Conservation (phyloP, 139 green algal genomes). For the Chlamydomonas asymmetrica region DNA sequence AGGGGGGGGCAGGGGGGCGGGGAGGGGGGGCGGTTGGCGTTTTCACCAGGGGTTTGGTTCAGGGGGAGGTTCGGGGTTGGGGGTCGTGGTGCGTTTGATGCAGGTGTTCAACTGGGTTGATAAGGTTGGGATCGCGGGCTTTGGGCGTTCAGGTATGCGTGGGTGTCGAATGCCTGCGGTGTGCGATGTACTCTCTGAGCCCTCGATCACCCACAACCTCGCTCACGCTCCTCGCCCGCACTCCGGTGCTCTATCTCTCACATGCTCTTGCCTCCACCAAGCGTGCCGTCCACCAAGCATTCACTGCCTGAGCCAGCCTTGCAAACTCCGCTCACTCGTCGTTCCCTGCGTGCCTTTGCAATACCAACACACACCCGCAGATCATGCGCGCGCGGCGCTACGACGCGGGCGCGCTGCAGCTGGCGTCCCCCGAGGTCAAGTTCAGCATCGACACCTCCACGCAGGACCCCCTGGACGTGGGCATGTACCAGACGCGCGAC, state of each 20-base stretch:
- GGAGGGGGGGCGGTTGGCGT: neutral
- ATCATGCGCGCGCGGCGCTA: constrained; percentile 64
- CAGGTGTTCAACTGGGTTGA: too few species aligned
- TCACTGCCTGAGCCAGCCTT: neutral
- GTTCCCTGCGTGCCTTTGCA: constrained; percentile 55
- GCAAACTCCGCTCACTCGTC: too few species aligned
- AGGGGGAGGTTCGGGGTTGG: too few species aligned
- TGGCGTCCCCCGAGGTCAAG: constrained; percentile 95
- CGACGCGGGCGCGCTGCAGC: constrained; percentile 80
- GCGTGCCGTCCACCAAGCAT: neutral
- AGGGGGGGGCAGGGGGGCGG: neutral
- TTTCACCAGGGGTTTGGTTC: too few species aligned
- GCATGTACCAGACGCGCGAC: constrained; percentile 90
- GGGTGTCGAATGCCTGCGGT: too few species aligned
- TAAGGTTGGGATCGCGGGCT: too few species aligned
- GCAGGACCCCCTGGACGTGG: constrained; percentile 90
- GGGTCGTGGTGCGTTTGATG: too few species aligned
- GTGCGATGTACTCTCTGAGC: too few species aligned
- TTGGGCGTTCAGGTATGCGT: too few species aligned
- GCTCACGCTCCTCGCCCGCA: too few species aligned
- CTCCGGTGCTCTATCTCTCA: neutral
- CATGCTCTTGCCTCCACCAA: neutral
- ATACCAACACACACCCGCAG: constrained; percentile 75
- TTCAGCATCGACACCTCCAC: constrained; percentile 92
- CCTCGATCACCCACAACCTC: too few species aligned